Base-by-base conservation (phyloP, 2,329 filamentous ascomycete species). In the Aspergillus fijiensis region DNA sequence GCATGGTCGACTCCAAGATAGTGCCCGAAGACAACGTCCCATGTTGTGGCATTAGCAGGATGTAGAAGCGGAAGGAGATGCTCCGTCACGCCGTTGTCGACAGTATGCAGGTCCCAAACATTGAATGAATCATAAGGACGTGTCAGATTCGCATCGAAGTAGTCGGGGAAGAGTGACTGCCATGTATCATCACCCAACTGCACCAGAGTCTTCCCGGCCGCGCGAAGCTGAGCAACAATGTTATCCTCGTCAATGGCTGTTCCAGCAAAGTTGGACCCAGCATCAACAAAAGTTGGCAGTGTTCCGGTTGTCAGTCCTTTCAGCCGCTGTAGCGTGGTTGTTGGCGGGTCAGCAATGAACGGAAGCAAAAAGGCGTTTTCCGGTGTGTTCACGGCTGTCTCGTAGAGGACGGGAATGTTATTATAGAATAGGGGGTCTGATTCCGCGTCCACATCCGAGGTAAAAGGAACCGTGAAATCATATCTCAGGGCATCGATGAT, bases 181-280 rank as follows among this genome's bases (percentile, higher is more conserved):
- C 95, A 99, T 4, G 95, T 99, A 77, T 99, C 94, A 74, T 99
- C 95, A n/a, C 95, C 95, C 42, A 99, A 80, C 70, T 99, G 96
- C 5, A 93, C 95, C 66, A 99, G 86, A 64, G 85, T 90, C 81
- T 92, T 89, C 39, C 87, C 86, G 16, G 85, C 84, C 67, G 82
- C 79, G 58, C 80, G 82, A 62, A 91, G 69, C 69, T 91, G 88
- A 57, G 84, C 83, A 14, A 91, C 79, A 50, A 91, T 67, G 65
- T 91, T 91, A 74, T 99, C 95, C 80, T 99, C 95, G 59, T 97
- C 93, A 67, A 99, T 97, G 5, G 91, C 91, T 3, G 90, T 96
- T 2, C 95, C 95, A 0, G 92, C 92, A 76, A 99, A 99, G 76
- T 94, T 99, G 64, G 91, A 96, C 0, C 95, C 95, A 11, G 91